These are phyloP conservation scores for Emericellopsis atlantica DNA, from an alignment of 2,329 filamentous ascomycete genomes.

Conservation along the genomic window DNA sequence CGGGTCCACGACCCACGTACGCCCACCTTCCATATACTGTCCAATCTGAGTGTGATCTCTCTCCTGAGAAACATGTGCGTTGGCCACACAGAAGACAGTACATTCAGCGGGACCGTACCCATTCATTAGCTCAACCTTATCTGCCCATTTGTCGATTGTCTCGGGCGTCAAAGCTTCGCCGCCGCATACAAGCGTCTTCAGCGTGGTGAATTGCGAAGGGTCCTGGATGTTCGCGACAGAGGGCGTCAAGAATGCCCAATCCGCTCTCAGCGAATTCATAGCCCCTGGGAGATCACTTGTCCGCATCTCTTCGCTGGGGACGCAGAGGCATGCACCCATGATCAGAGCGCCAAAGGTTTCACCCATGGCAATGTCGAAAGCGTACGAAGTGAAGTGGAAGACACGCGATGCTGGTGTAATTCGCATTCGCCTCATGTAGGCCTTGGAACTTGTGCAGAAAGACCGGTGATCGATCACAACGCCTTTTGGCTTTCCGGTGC, in stretches of 20 bases:
- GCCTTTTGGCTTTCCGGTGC: constrained; percentile 5
- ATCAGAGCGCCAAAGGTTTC: constrained; percentile 3
- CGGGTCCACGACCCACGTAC: constrained; percentile 11
- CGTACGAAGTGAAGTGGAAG: constrained; percentile 6
- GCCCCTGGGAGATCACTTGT: constrained; percentile 1
- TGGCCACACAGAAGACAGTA: constrained; percentile 15
- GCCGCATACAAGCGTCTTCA: constrained; percentile 12
- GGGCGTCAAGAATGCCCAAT: constrained; percentile 2
- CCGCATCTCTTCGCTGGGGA: constrained; percentile 7
- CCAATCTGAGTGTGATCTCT: constrained; percentile 9
- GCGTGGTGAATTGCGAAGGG: neutral
- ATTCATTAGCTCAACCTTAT: constrained; percentile 19
- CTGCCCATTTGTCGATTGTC: constrained; percentile 14
- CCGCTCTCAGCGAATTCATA: neutral
- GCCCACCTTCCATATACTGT: constrained; percentile 2
- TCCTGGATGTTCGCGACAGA: constrained; percentile 2
- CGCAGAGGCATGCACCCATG: constrained; percentile 5
- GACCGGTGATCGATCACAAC: constrained; percentile 2
- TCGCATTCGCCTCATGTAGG: constrained; percentile 13
- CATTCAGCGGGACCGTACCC: constrained; percentile 34
- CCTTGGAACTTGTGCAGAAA: neutral
- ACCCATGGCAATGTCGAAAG: constrained; percentile 5
- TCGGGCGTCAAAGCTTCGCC: constrained; percentile 32
- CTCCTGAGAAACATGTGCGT: constrained; percentile 3
- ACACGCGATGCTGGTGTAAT: constrained; percentile 1